Percentiles rank a stretch among this genome's conserved stretches.
Conservation (phyloP, 176 grass and related monocot genomes). For the Bonia amplexicaulis region DNA sequence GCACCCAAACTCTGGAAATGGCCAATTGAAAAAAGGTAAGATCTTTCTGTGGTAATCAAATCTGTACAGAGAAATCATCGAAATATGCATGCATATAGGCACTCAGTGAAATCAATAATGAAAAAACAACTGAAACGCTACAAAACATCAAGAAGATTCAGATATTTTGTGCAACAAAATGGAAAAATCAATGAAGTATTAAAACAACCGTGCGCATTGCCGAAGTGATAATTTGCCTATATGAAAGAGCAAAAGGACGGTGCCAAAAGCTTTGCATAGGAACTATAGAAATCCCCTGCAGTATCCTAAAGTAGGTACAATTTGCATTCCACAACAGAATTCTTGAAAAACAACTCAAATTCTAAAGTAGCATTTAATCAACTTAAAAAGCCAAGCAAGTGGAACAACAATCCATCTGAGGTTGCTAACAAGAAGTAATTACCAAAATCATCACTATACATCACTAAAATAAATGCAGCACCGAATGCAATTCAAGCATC, state of each 20-base stretch:
- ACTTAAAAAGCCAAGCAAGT: not conserved
- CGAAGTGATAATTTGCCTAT: not conserved
- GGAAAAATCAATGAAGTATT: not conserved
- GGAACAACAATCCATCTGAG: not conserved
- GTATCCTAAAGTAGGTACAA: not conserved
- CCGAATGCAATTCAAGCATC: not conserved
- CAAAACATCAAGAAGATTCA: not conserved
- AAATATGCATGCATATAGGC: not conserved
- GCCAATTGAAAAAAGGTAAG: slow-evolving; percentile 16
- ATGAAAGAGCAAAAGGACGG: not conserved
- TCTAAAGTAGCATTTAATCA: not conserved
- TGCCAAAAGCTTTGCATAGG: not conserved
- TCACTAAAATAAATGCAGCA: not conserved
- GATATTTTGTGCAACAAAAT: not conserved
- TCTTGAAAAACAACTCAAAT: not conserved
- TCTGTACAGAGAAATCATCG: not conserved
- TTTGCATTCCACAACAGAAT: not conserved
- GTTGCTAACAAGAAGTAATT: not conserved
- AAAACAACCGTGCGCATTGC: not conserved
- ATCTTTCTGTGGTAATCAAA: not conserved
- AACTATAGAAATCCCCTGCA: not conserved
- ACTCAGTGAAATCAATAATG: not conserved
- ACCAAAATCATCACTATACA: not conserved
- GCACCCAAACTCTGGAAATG: slow-evolving; percentile 68
- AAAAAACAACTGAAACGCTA: not conserved